Evolutionary conservation across 1,284 basidiomycete genomes (phyloP), one percentile per base, ranked within the genome.

Genomic region (Singerocomus inundabilis): DNA sequence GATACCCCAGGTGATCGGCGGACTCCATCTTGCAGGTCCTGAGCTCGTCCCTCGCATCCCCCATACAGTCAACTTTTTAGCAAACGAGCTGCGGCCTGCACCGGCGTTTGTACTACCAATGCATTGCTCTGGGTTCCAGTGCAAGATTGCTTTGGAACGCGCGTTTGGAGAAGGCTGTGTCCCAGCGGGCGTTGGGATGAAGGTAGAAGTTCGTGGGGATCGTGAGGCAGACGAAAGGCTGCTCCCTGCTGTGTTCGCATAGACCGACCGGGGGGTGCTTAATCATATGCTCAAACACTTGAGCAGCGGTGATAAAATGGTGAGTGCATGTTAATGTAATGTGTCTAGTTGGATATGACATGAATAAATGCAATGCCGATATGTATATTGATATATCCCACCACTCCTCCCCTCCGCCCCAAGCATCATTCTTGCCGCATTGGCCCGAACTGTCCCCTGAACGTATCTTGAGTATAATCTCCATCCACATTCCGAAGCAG

Each of bases 71-170:
- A 69, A 85, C 28, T 92, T 89, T 66, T 69, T 92, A 30, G 75
- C 82, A 0, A 70, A 75, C 24, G 64, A 75, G 46, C 67, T 91
- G 26, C 62, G 72, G 11, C 88, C 88, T 5, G 68, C 79, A 1
- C 88, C 87, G 0, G 76, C 75, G 0, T 91, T 85, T 57, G 69
- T 92, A 34, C 73, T 92, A 0, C 90, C 90, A 0, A 87, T 93
- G 81, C 91, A 92, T 66, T 92, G 90, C 58, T 81, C 86, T 1
- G 89, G 90, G 1, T 88, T 91, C 60, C 75, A 77, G 29, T 78
- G 78, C 26, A 88, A 91, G 63, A 64, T 87, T 1, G 84, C 82
- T 5, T 68, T 93, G 54, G 80, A 84, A 59, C 68, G 70, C 8
- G 85, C 78, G 2, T 72, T 93, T 12, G 89, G 88, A 16, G 80